Percentiles rank a stretch among this genome's conserved stretches.
phyloP scores from a whole-genome alignment of 2,329 filamentous ascomycete genomes.

The Fusarium liriodendri region DNA sequence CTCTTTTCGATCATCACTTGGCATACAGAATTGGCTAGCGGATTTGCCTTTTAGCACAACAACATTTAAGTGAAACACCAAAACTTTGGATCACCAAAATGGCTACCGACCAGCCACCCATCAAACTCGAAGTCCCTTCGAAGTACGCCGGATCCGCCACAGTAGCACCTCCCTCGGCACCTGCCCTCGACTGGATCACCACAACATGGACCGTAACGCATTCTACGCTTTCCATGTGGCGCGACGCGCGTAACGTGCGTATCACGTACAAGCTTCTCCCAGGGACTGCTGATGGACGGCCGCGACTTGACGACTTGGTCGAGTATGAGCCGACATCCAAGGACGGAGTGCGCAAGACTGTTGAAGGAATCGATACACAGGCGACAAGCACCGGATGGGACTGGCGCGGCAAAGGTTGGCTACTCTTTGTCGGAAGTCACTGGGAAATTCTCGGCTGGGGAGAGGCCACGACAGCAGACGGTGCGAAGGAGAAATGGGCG shows the following conservation, averaged over 20 bases:
- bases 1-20: background rate
- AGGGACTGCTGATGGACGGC: slow-evolving; percentile 50
- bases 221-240: slow-evolving; percentile 85
- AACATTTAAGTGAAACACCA: background rate
- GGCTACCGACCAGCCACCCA: slow-evolving; percentile 28
- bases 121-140: slow-evolving; percentile 55
- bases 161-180: slow-evolving; percentile 50
- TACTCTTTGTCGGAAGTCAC: slow-evolving; percentile 77
- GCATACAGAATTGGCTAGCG: background rate
- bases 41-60: background rate
- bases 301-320: slow-evolving; percentile 77
- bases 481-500: slow-evolving; percentile 70
- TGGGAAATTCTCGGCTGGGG: slow-evolving; percentile 89
- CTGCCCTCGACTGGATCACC: slow-evolving; percentile 68
- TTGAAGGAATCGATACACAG: slow-evolving; percentile 73
- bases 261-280: slow-evolving; percentile 77
- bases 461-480: slow-evolving; percentile 56
- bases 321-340: slow-evolving; percentile 70
- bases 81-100: slow-evolving; percentile 18
- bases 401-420: slow-evolving; percentile 82
- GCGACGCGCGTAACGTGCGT: slow-evolving; percentile 79
- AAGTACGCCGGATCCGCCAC: slow-evolving; percentile 55
- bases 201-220: slow-evolving; percentile 81
- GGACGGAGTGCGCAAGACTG: slow-evolving; percentile 64
- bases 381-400: slow-evolving; percentile 64